Percentiles rank a stretch among this genome's conserved stretches.
Conservation (phyloP, 148 eudicot species). For the Heliamphora exappendiculata region DNA sequence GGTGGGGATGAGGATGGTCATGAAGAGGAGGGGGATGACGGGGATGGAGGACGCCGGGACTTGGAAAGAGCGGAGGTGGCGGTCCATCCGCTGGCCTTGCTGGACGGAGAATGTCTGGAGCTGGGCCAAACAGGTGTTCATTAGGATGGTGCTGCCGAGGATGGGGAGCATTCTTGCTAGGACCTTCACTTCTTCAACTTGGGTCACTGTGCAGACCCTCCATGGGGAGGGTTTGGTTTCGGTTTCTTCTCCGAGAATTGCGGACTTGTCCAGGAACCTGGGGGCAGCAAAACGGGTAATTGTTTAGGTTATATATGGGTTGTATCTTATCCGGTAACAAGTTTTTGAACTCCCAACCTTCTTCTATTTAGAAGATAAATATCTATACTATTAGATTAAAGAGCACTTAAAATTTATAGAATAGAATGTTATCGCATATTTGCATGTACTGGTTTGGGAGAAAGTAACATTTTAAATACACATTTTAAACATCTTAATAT, state of each 20-base stretch:
- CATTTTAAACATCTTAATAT: too few species aligned
- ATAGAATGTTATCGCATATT: not conserved
- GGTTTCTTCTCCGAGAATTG: slow-evolving; percentile 18
- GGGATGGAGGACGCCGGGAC: slow-evolving; percentile 46
- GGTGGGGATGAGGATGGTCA: slow-evolving; percentile 24
- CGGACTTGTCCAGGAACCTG: slow-evolving; percentile 51
- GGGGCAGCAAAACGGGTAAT: not conserved
- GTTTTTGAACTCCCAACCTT: not conserved
- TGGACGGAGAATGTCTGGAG: slow-evolving; percentile 45
- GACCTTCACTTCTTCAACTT: slow-evolving; percentile 46
- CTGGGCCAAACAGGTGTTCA: slow-evolving; percentile 47
- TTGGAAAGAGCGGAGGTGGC: slow-evolving; percentile 25
- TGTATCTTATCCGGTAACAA: too few species aligned
- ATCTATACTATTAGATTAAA: too few species aligned
- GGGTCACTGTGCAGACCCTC: slow-evolving; percentile 43
- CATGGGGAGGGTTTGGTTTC: slow-evolving; percentile 25
- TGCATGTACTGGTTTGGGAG: not conserved
- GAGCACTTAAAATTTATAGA: too few species aligned
- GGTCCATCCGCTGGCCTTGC: slow-evolving; percentile 43
- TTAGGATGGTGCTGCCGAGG: slow-evolving; percentile 38
- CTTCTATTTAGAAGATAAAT: not conserved
- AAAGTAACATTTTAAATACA: not conserved
- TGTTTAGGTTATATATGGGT: not conserved
- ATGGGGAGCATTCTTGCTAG: slow-evolving; percentile 49
- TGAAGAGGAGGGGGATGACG: slow-evolving; percentile 32